phyloP scores from a whole-genome alignment of 768 basidiomycete species.

The Trichaptum fuscoviolaceum region DNA sequence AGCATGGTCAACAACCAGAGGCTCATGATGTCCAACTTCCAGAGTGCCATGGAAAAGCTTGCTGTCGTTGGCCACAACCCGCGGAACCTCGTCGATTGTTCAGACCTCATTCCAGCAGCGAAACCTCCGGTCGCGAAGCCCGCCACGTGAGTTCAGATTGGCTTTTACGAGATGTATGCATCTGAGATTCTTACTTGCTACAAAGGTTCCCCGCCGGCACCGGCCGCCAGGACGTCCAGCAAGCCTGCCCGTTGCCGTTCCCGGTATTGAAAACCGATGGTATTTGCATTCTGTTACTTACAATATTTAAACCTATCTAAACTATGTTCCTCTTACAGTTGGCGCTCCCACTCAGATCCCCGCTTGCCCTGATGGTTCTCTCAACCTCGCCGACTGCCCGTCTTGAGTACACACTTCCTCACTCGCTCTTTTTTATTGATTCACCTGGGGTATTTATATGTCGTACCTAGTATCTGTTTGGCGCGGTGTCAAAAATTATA shows the following conservation, averaged over 20 bases:
- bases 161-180: background rate
- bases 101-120: constrained; percentile 11
- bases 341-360: background rate
- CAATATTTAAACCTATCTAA: background rate
- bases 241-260: constrained; percentile 11
- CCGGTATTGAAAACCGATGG: constrained; percentile 7
- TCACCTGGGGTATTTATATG: too few species aligned
- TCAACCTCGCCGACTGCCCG: background rate
- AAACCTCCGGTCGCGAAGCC: constrained; percentile 7
- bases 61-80: constrained; percentile 11
- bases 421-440: too few species aligned
- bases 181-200: background rate
- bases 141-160: constrained; percentile 11
- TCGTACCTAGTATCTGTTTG: too few species aligned
- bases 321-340: background rate
- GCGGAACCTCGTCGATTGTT: constrained; percentile 12
- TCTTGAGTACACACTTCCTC: background rate
- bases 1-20: constrained; percentile 11
- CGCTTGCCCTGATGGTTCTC: background rate
- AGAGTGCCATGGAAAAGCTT: constrained; percentile 14
- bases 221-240: constrained; percentile 11
- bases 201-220: constrained; percentile 11
- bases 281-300: background rate
- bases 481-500: too few species aligned
- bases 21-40: constrained; percentile 1